Evolutionary conservation across 352 stramenopile genomes (phyloP), one percentile per base, ranked within the genome.

Genomic region (Phytophthora macrochlamydospora): DNA sequence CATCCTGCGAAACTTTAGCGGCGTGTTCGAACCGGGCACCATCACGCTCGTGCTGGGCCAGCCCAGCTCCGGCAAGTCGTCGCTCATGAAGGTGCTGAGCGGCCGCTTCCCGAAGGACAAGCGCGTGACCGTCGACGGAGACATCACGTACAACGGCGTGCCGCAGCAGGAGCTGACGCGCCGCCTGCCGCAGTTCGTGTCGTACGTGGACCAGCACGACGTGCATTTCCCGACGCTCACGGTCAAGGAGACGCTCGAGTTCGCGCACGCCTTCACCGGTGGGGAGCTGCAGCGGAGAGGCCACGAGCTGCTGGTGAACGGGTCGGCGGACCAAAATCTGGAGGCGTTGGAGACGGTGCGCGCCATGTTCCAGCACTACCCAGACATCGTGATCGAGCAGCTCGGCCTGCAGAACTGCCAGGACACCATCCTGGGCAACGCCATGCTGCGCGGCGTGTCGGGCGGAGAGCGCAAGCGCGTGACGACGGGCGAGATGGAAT

Each of bases 401-500:
- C 56, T 81, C 4, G 74, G 79, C 29, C 68, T 89, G 44, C 56
- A 65, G 18, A 76, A 82, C 11, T 79, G 69, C 28, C 48, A 65
- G n/a, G 59, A 90, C 46, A 88, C 81, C 7, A 73, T 83, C 28
- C 53, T 89, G 11, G 79, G 79, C 11, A 74, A 76, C 40, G 70
- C 50, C 2, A 79, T 85, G 59, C 9, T 88, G n/a, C 75, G 78
- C 5, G 77, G 76, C 1, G 73, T 95, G 24, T 89, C 71, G 8
- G 88, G 88, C 37, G 89, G 89, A 24, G 87, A 97, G 68, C 87
- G 85, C 61, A 98, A 98, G 73, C 78, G 93, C 8, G 81, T 97
- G 44, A 97, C 94, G 56, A 92, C 94, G 11, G 89, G 83, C 6
- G 90, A 90, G 54, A 98, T 98, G 82, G 65, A 97, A 45, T 80